A percentile compares a stretch with the other conserved stretches of the same genome.
Conservation (phyloP, 306 rosid species). For the Sphenostylis stenocarpa region DNA sequence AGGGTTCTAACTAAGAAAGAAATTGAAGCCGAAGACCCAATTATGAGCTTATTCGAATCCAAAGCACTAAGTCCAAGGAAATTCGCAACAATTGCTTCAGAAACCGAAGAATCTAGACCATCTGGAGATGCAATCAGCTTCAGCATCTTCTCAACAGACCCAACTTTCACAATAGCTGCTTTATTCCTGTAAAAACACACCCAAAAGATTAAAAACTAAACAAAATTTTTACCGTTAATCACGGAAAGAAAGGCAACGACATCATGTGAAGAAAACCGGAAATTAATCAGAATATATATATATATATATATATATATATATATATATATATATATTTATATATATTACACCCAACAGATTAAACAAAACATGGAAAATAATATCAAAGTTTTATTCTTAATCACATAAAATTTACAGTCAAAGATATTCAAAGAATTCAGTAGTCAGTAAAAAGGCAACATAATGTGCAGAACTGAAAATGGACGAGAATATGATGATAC, state of each 20-base stretch:
- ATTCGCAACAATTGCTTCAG: conserved; percentile 88
- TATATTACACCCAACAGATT: background rate
- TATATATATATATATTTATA: background rate
- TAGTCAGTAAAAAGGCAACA: background rate
- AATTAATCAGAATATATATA: background rate
- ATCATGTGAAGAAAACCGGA: background rate
- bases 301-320: background rate
- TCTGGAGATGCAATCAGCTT: conserved; percentile 63
- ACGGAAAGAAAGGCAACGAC: background rate
- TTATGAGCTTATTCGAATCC: conserved; percentile 83
- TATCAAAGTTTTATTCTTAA: background rate
- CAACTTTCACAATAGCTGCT: conserved; percentile 92
- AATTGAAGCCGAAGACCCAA: conserved; percentile 86
- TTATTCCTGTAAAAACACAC: conserved; percentile 64
- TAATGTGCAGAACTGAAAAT: background rate
- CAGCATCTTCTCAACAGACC: conserved; percentile 87
- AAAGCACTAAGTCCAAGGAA: conserved; percentile 91
- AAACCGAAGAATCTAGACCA: conserved; percentile 50
- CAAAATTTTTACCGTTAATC: background rate
- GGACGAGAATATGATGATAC: background rate
- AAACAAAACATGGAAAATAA: background rate
- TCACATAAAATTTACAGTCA: background rate
- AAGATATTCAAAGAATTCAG: background rate
- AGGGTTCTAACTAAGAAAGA: conserved; percentile 72
- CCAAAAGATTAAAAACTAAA: background rate